Percentiles rank a stretch among this genome's conserved stretches.
Conservation (phyloP, 73 alveolate species). For the Vitrella brassicaformis region DNA sequence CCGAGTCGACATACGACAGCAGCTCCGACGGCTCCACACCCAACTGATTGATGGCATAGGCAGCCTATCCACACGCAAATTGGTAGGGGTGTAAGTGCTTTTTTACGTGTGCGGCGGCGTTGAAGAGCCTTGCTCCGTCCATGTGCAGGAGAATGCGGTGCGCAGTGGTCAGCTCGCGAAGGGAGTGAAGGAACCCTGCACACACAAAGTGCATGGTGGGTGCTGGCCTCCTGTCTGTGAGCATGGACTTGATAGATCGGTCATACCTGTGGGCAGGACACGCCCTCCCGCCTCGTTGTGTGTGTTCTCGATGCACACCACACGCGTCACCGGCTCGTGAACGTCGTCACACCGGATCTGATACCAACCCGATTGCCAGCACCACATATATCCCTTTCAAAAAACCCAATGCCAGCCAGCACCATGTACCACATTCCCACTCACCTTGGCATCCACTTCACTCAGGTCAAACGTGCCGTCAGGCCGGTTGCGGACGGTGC, state of each 20-base stretch:
- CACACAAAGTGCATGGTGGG: too few species aligned
- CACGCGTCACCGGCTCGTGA: conserved; percentile 36
- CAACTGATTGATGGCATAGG: conserved; percentile 17
- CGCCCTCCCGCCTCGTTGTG: conserved; percentile 37
- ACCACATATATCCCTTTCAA: too few species aligned
- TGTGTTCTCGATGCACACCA: conserved; percentile 39
- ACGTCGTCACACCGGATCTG: conserved; percentile 18
- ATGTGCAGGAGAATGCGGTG: conserved; percentile 38
- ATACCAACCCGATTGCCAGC: too few species aligned
- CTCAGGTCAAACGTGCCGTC: conserved; percentile 44
- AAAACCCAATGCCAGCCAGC: too few species aligned
- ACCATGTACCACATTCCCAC: too few species aligned
- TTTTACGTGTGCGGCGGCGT: conserved; percentile 45
- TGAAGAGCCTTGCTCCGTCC: conserved; percentile 60
- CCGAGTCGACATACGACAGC: conserved; percentile 20
- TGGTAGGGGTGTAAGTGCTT: neutral
- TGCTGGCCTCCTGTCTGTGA: conserved; percentile 19
- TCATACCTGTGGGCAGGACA: too few species aligned
- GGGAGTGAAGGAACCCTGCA: too few species aligned
- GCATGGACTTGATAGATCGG: too few species aligned
- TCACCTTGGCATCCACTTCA: conserved; percentile 7
- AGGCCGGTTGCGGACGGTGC: conserved; percentile 12
- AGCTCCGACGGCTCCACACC: conserved; percentile 6
- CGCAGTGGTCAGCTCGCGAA: conserved; percentile 11
- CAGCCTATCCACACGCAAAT: neutral